phyloP scores from a whole-genome alignment of 768 basidiomycete species.

The Suillus americanus region DNA sequence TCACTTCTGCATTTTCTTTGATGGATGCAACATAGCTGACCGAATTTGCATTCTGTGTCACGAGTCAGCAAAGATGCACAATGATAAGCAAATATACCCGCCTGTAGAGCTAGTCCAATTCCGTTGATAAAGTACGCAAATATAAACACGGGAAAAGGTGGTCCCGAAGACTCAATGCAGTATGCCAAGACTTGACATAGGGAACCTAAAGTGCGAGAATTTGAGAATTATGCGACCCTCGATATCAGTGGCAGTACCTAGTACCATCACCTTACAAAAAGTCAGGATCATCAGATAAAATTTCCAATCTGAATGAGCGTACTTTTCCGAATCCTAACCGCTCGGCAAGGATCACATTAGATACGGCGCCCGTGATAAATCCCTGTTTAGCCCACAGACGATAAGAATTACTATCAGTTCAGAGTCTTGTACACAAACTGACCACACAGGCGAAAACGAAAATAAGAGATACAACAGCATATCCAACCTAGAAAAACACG shows the following conservation, averaged over 20 bases:
- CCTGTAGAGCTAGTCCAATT: constrained; percentile 49
- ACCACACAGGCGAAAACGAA: constrained; percentile 43
- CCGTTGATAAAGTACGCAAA: constrained; percentile 48
- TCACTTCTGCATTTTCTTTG: constrained; percentile 51
- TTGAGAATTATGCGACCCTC: neutral
- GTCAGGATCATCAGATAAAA: neutral
- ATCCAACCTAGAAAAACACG: constrained; percentile 32
- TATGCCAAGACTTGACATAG: constrained; percentile 54
- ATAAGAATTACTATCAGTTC: neutral
- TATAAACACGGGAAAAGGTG: constrained; percentile 65
- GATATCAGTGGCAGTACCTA: constrained; percentile 25
- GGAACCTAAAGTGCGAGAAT: constrained; percentile 40
- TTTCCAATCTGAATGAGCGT: neutral
- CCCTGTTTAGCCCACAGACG: constrained; percentile 27
- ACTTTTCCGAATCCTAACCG: constrained; percentile 45
- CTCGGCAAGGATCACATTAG: constrained; percentile 47
- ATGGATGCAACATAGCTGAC: constrained; percentile 68
- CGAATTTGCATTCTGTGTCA: constrained; percentile 62
- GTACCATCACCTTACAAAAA: constrained; percentile 36
- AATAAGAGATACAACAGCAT: constrained; percentile 40
- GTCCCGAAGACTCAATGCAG: constrained; percentile 50
- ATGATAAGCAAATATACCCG: constrained; percentile 13
- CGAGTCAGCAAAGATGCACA: neutral
- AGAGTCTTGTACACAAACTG: constrained; percentile 12
- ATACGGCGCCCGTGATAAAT: constrained; percentile 42